Conservation (phyloP, 2,329 filamentous ascomycete species). For the Arthroderma sp. region DNA sequence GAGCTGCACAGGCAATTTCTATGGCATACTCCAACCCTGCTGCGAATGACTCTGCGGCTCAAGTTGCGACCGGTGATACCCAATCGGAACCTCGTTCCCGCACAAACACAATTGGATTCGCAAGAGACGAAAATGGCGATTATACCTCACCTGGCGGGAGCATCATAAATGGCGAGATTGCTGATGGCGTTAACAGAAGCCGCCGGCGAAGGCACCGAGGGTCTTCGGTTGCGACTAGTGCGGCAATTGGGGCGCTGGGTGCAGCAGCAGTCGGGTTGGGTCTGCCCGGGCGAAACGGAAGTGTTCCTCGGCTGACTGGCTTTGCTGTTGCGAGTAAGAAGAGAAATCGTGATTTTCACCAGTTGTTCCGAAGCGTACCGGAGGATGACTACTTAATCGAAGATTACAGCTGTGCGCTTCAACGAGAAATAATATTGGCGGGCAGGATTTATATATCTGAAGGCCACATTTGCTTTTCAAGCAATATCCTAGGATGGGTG, state of each 20-base stretch:
- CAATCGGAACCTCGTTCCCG: slow-evolving; percentile 21
- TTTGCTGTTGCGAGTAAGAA: slow-evolving; percentile 96
- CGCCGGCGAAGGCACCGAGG: slow-evolving; percentile 61
- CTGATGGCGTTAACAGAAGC: slow-evolving; percentile 47
- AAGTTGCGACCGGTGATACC: slow-evolving; percentile 22
- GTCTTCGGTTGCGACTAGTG: slow-evolving; percentile 62
- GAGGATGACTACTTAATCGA: slow-evolving; percentile 97
- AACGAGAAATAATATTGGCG: slow-evolving; percentile 88
- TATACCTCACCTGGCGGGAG: slow-evolving; percentile 54
- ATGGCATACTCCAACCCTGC: slow-evolving; percentile 40
- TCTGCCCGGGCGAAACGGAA: slow-evolving; percentile 44
- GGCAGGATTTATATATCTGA: slow-evolving; percentile 93
- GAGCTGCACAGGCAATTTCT: slow-evolving; percentile 47
- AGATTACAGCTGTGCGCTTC: slow-evolving; percentile 92
- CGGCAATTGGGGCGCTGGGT: slow-evolving; percentile 58
- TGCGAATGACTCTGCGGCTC: slow-evolving; percentile 20
- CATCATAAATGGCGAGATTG: slow-evolving; percentile 49
- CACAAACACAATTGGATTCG: slow-evolving; percentile 8
- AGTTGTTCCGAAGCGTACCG: slow-evolving; percentile 86
- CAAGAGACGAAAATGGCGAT: slow-evolving; percentile 36
- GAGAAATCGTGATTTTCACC: slow-evolving; percentile 89
- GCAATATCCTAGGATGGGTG: slow-evolving; percentile 96
- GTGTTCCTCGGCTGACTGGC: slow-evolving; percentile 68
- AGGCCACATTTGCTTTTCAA: slow-evolving; percentile 95
- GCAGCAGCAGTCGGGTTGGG: slow-evolving; percentile 58